Conservation (phyloP, 495 filamentous ascomycete genomes). For the Evansstolkia leycettana region DNA sequence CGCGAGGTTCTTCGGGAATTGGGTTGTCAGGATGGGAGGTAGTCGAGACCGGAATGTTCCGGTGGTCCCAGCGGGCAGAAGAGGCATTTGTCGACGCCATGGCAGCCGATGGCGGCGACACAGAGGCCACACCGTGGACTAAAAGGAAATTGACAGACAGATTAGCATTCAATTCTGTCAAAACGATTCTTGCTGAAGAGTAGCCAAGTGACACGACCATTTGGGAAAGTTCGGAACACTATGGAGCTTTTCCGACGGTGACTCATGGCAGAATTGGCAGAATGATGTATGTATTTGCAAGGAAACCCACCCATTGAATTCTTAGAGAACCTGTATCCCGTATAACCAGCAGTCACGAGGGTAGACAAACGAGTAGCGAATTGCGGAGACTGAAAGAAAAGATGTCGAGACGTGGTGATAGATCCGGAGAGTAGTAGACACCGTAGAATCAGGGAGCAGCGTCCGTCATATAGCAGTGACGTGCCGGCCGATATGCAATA, state of each 20-base stretch:
- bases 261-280: too few species aligned
- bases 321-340: background rate
- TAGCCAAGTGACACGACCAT: too few species aligned
- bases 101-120: constrained; percentile 16
- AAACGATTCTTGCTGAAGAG: too few species aligned
- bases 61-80: constrained; percentile 16
- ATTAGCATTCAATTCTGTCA: background rate
- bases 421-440: background rate
- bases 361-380: background rate
- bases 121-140: constrained; percentile 25
- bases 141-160: background rate
- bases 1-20: constrained; percentile 41
- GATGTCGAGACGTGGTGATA: background rate
- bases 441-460: background rate
- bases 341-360: background rate
- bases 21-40: constrained; percentile 46
- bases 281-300: too few species aligned
- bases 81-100: constrained; percentile 14
- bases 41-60: constrained; percentile 28
- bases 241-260: too few species aligned
- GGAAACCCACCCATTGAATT: constrained; percentile 5
- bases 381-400: background rate
- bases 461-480: background rate
- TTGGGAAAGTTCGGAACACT: too few species aligned
- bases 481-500: too few species aligned